Evolutionary conservation across 2,329 filamentous ascomycete genomes (phyloP).

Genomic region (Chaetothyriales sp.): DNA sequence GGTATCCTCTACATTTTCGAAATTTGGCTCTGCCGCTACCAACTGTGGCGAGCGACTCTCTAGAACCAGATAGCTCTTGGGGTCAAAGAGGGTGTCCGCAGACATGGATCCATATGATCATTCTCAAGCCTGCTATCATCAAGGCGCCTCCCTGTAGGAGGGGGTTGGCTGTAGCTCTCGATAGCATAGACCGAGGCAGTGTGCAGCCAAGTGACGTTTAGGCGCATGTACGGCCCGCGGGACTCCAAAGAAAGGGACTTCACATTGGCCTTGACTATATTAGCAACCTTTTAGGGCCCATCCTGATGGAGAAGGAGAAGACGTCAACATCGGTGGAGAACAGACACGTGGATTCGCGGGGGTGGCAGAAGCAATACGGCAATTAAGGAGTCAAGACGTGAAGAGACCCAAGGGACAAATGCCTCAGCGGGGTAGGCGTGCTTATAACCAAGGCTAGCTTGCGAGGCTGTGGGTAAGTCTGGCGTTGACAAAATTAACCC

Average conservation of each 20-base stretch:
- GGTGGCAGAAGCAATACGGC: not conserved
- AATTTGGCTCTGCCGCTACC: constrained; percentile 21
- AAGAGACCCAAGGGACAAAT: not conserved
- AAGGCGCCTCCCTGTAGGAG: not conserved
- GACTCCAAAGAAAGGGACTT: not conserved
- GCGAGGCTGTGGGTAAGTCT: not conserved
- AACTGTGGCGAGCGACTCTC: constrained; percentile 24
- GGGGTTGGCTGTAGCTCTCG: not conserved
- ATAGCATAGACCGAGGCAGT: not conserved
- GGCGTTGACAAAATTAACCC: not conserved
- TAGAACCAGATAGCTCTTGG: constrained; percentile 8
- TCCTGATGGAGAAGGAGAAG: not conserved
- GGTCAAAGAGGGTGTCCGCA: constrained; percentile 5
- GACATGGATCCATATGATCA: not conserved
- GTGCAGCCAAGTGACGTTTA: not conserved
- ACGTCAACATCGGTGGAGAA: not conserved
- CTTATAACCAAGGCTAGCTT: not conserved
- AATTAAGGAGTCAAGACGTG: not conserved
- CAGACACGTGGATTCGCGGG: not conserved
- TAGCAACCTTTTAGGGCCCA: not conserved
- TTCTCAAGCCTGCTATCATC: not conserved
- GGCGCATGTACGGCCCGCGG: not conserved
- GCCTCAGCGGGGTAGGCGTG: not conserved
- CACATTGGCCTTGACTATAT: not conserved
- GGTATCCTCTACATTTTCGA: constrained; percentile 20